phyloP scores from a whole-genome alignment of 164 flowering plant genomes.

The Aristolochia californica region DNA sequence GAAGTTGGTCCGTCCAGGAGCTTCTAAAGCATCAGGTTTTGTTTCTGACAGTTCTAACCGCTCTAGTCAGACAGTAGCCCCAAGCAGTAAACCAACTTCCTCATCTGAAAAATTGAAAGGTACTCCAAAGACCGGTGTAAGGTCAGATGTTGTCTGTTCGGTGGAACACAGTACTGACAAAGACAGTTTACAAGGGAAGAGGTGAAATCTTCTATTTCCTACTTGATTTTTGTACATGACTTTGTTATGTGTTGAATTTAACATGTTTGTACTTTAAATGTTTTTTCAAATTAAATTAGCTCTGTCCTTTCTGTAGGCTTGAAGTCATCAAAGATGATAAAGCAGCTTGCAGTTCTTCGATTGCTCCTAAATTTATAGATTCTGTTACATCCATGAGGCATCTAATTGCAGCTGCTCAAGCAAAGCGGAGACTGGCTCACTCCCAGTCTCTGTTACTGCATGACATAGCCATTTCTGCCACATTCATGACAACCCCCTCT shows the following conservation, averaged over 20 bases:
- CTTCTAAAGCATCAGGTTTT: constrained; percentile 19
- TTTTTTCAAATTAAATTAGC: background rate
- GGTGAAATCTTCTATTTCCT: constrained; percentile 19
- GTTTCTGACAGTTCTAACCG: constrained; percentile 25
- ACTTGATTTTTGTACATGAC: background rate
- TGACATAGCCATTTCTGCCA: constrained; percentile 19
- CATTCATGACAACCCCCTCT: constrained; percentile 14
- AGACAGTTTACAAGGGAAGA: constrained; percentile 20
- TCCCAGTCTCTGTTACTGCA: constrained; percentile 24
- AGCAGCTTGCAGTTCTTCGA: constrained; percentile 16
- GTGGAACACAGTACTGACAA: constrained; percentile 19
- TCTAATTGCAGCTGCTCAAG: constrained; percentile 97
- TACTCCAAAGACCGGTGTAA: constrained; percentile 25
- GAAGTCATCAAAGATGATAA: constrained; percentile 31
- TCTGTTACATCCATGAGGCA: constrained; percentile 62
- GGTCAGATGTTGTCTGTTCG: constrained; percentile 9
- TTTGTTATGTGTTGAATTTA: background rate
- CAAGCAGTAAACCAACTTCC: constrained; percentile 28
- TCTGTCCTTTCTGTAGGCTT: constrained; percentile 18
- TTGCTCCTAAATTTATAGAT: constrained; percentile 36
- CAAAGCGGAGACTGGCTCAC: constrained; percentile 66
- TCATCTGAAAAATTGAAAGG: constrained; percentile 37
- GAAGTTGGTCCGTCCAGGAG: constrained; percentile 22
- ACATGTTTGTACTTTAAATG: background rate
- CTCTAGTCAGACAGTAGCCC: constrained; percentile 24